Evolutionary conservation across 1,284 basidiomycete species (phyloP), one percentile per base, ranked within the genome.

Genomic region (Porogramme epimiltina): DNA sequence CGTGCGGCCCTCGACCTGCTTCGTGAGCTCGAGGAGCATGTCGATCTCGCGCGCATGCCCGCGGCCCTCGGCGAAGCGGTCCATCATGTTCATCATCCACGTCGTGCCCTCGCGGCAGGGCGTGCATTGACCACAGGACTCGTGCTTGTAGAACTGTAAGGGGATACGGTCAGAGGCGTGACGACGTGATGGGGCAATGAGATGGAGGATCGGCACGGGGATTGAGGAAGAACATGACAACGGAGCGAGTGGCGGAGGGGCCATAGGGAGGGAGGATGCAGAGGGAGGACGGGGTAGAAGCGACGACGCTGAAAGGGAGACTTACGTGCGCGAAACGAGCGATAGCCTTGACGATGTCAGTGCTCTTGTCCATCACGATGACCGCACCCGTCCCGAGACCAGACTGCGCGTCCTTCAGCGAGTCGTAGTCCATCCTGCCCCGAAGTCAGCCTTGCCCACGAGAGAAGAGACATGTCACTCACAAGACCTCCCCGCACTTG

Each of bases 1-100:
- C 9, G 93, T 95, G 60, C 91, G 87, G 15, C 93, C 95, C 74
- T 98, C 96, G 54, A 98, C 82, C 84, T 98, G 93, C 84, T 97
- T 97, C 13, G 91, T 95, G 41, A 97, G 71, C 72, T 97, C 94
- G 40, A 94, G 82, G 9, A 98, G 77, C 95, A 97, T 97, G 73
- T 98, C 96, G 58, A 98, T 96, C 77, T 99, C 96, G 54, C 96
- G 87, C 62, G 84, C 81, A 68, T 96, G 91, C 1, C 88, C 93
- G 18, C 94, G 83, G 3, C 96, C 95, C 66, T 92, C 89, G 36
- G 91, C 89, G 73, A 95, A 82, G 47, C 94, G 86, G 69, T 93
- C 84, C 94, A 97, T 97, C 91, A 97, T 96, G 74, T 97, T 96
- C 84, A 90, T 92, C 90, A 98, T 93, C 95, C 95, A 97, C 0